Percentiles rank a stretch among this genome's conserved stretches.
These are phyloP conservation scores for Macrocystidia cucumis DNA, from an alignment of 1,284 basidiomycete species.

Conservation along the genomic window DNA sequence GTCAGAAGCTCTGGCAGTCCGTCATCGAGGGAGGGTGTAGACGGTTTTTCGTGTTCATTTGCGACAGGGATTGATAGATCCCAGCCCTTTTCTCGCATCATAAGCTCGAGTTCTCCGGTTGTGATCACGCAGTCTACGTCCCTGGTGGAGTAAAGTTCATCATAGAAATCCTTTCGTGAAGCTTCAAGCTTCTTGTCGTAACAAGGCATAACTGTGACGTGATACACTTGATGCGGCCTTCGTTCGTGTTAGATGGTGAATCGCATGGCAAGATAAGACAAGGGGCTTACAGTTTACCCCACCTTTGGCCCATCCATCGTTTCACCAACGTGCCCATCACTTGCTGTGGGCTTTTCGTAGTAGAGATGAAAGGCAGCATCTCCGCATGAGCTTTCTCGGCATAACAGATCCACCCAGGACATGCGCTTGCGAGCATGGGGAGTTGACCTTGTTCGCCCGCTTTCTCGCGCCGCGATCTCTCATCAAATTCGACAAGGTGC, in stretches of 20 bases:
- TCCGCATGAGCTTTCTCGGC: conserved; percentile 97
- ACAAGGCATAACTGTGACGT: conserved; percentile 98
- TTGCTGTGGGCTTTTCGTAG: conserved; percentile 90
- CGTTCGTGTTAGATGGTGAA: conserved; percentile 9
- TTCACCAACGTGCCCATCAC: conserved; percentile 93
- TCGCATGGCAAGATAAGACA: conserved; percentile 4
- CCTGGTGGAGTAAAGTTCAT: conserved; percentile 69
- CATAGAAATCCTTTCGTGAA: conserved; percentile 86
- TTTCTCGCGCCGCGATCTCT: conserved; percentile 35
- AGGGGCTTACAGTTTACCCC: conserved; percentile 55
- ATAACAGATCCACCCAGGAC: conserved; percentile 99
- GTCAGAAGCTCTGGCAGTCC: conserved; percentile 65
- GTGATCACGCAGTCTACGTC: conserved; percentile 98
- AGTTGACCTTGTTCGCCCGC: conserved; percentile 31
- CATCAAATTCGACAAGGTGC: conserved; percentile 76
- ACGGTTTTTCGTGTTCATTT: conserved; percentile 31
- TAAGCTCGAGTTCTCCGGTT: conserved; percentile 87
- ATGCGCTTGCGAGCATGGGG: conserved; percentile 93
- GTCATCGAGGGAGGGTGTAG: conserved; percentile 1
- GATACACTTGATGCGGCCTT: conserved; percentile 84
- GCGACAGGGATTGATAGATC: conserved; percentile 57
- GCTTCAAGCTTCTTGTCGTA: conserved; percentile 99
- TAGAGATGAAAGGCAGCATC: conserved; percentile 85
- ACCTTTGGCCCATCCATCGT: conserved; percentile 63
- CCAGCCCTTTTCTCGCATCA: conserved; percentile 81